Conservation (phyloP, 352 stramenopile genomes). For the Sclerospora graminicola region DNA sequence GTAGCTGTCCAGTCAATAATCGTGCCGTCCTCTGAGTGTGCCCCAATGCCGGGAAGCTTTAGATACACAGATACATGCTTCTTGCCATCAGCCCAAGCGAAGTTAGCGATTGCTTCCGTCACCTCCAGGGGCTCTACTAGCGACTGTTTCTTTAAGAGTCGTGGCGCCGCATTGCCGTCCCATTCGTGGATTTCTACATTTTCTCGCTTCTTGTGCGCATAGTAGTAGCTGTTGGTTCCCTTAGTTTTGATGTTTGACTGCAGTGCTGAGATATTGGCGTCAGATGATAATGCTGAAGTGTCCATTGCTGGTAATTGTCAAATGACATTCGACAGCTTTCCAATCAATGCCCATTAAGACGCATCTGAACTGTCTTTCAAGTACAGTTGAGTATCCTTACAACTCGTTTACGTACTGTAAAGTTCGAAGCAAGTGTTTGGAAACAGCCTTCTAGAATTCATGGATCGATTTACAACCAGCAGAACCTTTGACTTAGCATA, state of each 20-base stretch:
- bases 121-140: constrained; percentile 25
- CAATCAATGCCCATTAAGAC: too few species aligned
- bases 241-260: constrained; percentile 79
- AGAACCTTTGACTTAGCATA: too few species aligned
- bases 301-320: constrained; percentile 10
- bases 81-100: constrained; percentile 77
- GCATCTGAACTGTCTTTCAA: too few species aligned
- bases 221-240: constrained; percentile 83
- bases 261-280: constrained; percentile 38
- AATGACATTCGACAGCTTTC: too few species aligned
- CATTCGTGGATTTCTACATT: constrained; percentile 73
- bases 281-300: constrained; percentile 4
- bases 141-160: constrained; percentile 50
- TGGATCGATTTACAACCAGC: not conserved
- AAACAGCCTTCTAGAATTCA: not conserved
- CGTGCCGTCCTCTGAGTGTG: constrained; percentile 48
- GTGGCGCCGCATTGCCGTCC: constrained; percentile 67
- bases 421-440: not conserved
- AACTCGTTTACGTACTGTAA: too few species aligned
- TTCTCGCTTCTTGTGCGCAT: constrained; percentile 78
- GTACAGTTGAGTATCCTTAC: too few species aligned
- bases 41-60: constrained; percentile 50
- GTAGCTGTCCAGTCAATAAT: constrained; percentile 55
- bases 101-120: constrained; percentile 55
- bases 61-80: constrained; percentile 74